Evolutionary conservation across 441 rosid genomes (phyloP), one percentile per base, ranked within the genome.

Genomic region (Metrosideros polymorpha): DNA sequence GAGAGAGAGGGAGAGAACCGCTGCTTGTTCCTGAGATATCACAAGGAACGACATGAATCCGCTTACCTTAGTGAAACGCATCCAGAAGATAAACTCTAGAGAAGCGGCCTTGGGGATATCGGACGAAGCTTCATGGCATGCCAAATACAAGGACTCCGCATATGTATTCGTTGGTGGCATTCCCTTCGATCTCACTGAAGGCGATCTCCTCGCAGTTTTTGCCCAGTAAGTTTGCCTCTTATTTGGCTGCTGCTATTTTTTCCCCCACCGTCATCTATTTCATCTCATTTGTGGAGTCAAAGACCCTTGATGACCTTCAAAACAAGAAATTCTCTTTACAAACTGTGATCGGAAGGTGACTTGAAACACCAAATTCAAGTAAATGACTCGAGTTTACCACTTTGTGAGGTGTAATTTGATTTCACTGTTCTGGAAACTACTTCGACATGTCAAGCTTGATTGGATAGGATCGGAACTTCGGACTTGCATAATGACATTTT

Each of bases 111-210:
- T 96, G 54, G 99, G 99, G 51, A 91, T 97, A 6, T 94, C 98
- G 3, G 98, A 95, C 17, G 97, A 91, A 3, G 99, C 99, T 2
- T 97, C 98, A 12, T 97, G 99, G 99, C 99, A 97, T 52, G 94
- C 98, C 86, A 95, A 93, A 91, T 96, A 95, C 93, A 97, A 93
- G 89, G 92, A 93, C 30, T 97, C 99, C 4, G 98, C 99, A 7
- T 95, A 96, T 82, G 86, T 97, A 52, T 96, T 83, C 87, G 94
- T 93, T 39, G 99, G 99, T 24, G 97, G 98, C 86, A 89, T 97
- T 82, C 95, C 99, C 14, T 97, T 90, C 86, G 98, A 96, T 52
- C 99, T 96, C 91, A 96, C 98, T 22, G 99, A 96, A 89, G 99
- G 99, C 61, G 99, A 97, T 89, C 95, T 97, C 88, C 98, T 97